Evolutionary conservation across 2,329 filamentous ascomycete genomes (phyloP), one percentile per base, ranked within the genome.

Genomic region (Talaromyces sp.): DNA sequence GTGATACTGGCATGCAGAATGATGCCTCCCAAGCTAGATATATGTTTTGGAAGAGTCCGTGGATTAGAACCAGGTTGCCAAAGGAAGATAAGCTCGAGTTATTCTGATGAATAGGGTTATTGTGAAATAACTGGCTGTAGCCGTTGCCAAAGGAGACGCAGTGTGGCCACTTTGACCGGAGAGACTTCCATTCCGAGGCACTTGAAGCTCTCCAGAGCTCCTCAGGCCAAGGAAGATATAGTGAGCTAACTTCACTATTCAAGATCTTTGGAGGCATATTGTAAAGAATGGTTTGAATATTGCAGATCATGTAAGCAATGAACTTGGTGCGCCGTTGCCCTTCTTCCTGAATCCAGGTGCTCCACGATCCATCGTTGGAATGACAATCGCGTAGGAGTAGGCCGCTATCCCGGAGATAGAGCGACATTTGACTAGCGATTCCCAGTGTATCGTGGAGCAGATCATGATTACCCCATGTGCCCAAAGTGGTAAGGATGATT

Each of bases 11-110:
- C 19, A 63, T 56, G 11, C 61, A 13, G 61, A 63, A 63, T 40
- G 61, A 63, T 34, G 61, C 61, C 61, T 63, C 61, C 61, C 61
- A 63, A 7, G 61, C 61, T 43, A 63, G 61, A 54, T 63, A 56
- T 56, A 63, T 56, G n/a, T 56, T 31, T 63, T 63, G 61, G 36
- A 51, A 56, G 34, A 63, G 49, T 13, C 49, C 61, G 27, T 63
- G 61, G 22, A 63, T 63, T 27, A 63, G 61, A 15, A 63, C 15
- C 22, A 63, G 61, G 29, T 51, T 63, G 1, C 49, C 61, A 63
- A 63, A 63, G 34, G 61, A 63, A 45, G 61, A 63, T 34, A 63
- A 34, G 34, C 34, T 54, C 31, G 13, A 27, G 60, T 40, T 49
- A 5, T 63, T 15, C 51, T 11, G 47, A 56, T 56, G 51, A 45